A percentile compares a stretch with the other conserved stretches of the same genome.
Evolutionary conservation across 169 alveolate genomes (phyloP).

Genomic region (Plasmodium inui): DNA sequence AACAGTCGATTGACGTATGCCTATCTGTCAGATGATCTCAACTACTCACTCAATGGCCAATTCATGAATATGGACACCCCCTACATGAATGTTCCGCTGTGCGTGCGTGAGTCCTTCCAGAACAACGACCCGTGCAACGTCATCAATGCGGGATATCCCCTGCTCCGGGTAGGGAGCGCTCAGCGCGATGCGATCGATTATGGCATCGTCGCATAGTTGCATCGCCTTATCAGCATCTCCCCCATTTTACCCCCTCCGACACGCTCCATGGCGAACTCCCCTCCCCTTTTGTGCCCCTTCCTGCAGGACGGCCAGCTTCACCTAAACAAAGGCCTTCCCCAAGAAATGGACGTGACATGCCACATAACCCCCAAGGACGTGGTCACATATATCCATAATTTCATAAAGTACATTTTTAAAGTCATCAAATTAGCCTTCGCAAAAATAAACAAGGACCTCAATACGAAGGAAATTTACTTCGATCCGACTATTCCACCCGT

Average conservation of each 20-base stretch:
- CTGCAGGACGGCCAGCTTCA: constrained; percentile 1
- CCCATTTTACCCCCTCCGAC: not conserved
- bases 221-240: not conserved
- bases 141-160: constrained; percentile 1
- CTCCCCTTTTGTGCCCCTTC: not conserved
- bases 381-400: not conserved
- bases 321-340: not conserved
- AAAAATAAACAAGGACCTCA: constrained; percentile 57
- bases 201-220: not conserved
- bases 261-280: not conserved
- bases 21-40: constrained; percentile 21
- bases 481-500: constrained; percentile 25
- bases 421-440: constrained; percentile 40
- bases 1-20: constrained; percentile 15
- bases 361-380: not conserved
- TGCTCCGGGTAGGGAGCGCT: constrained; percentile 15
- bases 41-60: constrained; percentile 38
- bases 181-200: not conserved
- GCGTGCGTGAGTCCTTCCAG: constrained; percentile 16
- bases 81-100: constrained; percentile 35
- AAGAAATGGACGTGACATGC: constrained; percentile 4
- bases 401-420: constrained; percentile 39
- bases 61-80: not conserved
- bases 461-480: constrained; percentile 44
- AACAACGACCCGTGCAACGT: not conserved